phyloP scores from a whole-genome alignment of 495 filamentous ascomycete genomes.

The Articulospora tetracladia region DNA sequence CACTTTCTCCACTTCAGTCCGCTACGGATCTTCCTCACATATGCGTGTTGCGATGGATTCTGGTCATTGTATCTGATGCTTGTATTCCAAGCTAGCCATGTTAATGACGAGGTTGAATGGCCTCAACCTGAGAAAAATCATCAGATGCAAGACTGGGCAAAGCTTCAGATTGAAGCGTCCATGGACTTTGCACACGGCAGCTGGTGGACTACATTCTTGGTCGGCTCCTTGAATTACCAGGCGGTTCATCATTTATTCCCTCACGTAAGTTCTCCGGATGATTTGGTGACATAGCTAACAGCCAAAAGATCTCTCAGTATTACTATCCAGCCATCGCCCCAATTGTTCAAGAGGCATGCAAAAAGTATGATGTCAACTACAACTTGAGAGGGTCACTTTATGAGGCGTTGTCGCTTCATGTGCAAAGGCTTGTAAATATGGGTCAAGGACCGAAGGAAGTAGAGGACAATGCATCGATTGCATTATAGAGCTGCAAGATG shows the following conservation, averaged over 20 bases:
- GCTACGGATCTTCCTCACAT: neutral
- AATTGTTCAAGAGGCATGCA: neutral
- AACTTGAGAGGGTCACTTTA: neutral
- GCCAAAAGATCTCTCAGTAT: neutral
- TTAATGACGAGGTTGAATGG: constrained; percentile 5
- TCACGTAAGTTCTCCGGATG: neutral
- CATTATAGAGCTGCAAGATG: neutral
- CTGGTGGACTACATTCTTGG: constrained; percentile 4
- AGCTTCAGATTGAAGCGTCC: constrained; percentile 1
- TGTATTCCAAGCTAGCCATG: constrained; percentile 3
- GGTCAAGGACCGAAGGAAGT: neutral
- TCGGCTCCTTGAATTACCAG: constrained; percentile 5
- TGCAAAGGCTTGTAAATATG: neutral
- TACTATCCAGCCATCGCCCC: constrained; percentile 6
- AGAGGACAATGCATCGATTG: neutral
- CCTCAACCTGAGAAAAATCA: neutral
- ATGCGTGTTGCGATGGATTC: neutral
- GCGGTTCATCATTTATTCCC: constrained; percentile 10
- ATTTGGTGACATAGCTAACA: neutral
- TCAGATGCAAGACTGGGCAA: neutral
- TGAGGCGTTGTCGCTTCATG: neutral
- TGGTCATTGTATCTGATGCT: constrained; percentile 7
- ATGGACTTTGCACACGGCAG: constrained; percentile 6
- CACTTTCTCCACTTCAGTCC: neutral
- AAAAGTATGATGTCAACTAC: constrained; percentile 1